A percentile compares a stretch with the other conserved stretches of the same genome.
phyloP scores from a whole-genome alignment of 805 yeast genomes.

The Saccharomycopsis sp. region DNA sequence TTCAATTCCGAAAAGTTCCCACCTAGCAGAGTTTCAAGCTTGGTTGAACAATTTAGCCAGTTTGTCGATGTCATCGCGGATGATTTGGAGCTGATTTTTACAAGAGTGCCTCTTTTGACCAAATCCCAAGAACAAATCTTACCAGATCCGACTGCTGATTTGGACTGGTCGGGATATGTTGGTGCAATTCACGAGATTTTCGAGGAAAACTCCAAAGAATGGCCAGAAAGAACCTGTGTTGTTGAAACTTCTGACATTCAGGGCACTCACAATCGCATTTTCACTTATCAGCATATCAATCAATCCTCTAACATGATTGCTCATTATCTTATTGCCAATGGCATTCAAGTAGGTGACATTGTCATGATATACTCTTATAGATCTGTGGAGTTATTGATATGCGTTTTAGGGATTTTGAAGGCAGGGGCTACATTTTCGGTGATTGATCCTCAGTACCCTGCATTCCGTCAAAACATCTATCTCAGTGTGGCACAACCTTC shows the following conservation, averaged over 20 bases:
- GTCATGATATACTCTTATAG: constrained; percentile 97
- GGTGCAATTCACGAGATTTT: constrained; percentile 98
- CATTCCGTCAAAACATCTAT: constrained; percentile 92
- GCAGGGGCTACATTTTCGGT: constrained; percentile 99
- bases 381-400: constrained; percentile 93
- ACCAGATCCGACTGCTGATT: constrained; percentile 81
- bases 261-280: constrained; percentile 49
- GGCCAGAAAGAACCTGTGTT: constrained; percentile 85
- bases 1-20: constrained; percentile 75
- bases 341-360: constrained; percentile 84
- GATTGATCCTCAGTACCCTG: constrained; percentile 98
- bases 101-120: constrained; percentile 63
- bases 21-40: constrained; percentile 51
- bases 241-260: constrained; percentile 78
- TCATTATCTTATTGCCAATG: constrained; percentile 71
- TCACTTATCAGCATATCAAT: constrained; percentile 80
- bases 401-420: constrained; percentile 95
- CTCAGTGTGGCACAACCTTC: constrained; percentile 87
- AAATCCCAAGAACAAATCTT: constrained; percentile 46
- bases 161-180: constrained; percentile 85
- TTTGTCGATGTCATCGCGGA: constrained; percentile 34
- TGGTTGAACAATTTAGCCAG: constrained; percentile 65
- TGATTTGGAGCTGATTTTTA: constrained; percentile 36
- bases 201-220: constrained; percentile 70
- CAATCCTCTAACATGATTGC: constrained; percentile 92